Percentiles rank a stretch among this genome's conserved stretches.
phyloP scores from a whole-genome alignment of 805 yeast genomes.

The Kuraishia ogatae region DNA sequence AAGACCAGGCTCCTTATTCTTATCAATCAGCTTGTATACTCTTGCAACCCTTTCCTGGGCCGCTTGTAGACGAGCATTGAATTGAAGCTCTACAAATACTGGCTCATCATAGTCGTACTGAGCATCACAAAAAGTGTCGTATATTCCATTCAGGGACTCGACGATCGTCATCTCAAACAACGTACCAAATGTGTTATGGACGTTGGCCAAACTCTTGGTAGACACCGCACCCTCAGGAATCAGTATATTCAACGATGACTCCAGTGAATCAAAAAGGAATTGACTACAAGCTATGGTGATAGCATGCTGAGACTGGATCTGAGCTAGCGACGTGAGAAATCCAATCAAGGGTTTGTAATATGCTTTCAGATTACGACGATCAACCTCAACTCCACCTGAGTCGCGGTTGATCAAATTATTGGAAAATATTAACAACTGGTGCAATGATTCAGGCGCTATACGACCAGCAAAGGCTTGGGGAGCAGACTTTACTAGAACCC shows the following conservation, averaged over 20 bases:
- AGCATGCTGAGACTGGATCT: constrained; percentile 11
- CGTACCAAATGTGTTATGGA: constrained; percentile 10
- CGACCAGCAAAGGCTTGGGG: not conserved
- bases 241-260: not conserved
- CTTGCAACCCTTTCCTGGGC: constrained; percentile 40
- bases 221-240: not conserved
- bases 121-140: constrained; percentile 76
- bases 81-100: constrained; percentile 50
- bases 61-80: constrained; percentile 31
- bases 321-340: constrained; percentile 16
- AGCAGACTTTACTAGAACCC: constrained; percentile 20
- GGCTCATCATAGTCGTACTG: constrained; percentile 56
- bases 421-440: constrained; percentile 10
- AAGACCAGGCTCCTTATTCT: constrained; percentile 45
- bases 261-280: constrained; percentile 14
- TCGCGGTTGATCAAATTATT: not conserved
- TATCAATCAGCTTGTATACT: constrained; percentile 56
- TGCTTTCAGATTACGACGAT: constrained; percentile 9
- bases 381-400: not conserved
- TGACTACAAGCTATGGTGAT: constrained; percentile 12
- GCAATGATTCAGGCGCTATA: not conserved
- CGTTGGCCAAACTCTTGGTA: constrained; percentile 1
- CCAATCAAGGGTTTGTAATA: constrained; percentile 13
- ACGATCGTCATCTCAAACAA: constrained; percentile 24
- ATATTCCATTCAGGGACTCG: constrained; percentile 58